Evolutionary conservation across 129 eudicot species (phyloP).

Genomic region (Logfia minima): DNA sequence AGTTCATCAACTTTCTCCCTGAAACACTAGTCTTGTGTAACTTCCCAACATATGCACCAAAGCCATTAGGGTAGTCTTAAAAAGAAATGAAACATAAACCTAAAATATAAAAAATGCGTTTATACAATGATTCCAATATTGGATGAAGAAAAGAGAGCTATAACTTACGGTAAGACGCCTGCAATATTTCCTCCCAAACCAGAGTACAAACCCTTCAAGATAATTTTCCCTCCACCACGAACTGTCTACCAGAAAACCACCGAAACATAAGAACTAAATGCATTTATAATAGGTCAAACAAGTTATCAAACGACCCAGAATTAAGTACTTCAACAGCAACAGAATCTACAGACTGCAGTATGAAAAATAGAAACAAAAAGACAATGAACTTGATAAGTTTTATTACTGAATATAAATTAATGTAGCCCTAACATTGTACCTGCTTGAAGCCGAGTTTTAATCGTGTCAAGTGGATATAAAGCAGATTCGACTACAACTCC

Average conservation of each 20-base stretch:
- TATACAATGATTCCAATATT: background rate
- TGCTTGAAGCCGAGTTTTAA: conserved; percentile 89
- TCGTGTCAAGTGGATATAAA: conserved; percentile 85
- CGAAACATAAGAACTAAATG: conserved; percentile 4
- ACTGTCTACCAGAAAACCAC: conserved; percentile 53
- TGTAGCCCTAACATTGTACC: conserved; percentile 35
- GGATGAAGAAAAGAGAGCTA: background rate
- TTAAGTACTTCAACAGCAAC: background rate
- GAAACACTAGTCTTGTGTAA: background rate
- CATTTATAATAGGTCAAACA: background rate
- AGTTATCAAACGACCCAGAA: background rate
- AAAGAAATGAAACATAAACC: background rate
- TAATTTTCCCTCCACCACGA: conserved; percentile 72
- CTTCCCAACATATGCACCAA: background rate
- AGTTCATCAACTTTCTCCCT: conserved; percentile 9
- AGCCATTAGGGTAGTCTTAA: conserved; percentile 12
- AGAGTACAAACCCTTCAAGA: conserved; percentile 77
- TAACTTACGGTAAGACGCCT: conserved; percentile 85
- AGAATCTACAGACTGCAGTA: too few species aligned
- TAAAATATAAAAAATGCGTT: background rate
- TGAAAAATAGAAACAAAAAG: too few species aligned
- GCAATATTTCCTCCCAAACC: conserved; percentile 84
- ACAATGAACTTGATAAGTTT: too few species aligned
- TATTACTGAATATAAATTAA: background rate
- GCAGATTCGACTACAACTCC: conserved; percentile 83